Base-by-base conservation (phyloP, 768 basidiomycete genomes). In the Flagelloscypha sp. region DNA sequence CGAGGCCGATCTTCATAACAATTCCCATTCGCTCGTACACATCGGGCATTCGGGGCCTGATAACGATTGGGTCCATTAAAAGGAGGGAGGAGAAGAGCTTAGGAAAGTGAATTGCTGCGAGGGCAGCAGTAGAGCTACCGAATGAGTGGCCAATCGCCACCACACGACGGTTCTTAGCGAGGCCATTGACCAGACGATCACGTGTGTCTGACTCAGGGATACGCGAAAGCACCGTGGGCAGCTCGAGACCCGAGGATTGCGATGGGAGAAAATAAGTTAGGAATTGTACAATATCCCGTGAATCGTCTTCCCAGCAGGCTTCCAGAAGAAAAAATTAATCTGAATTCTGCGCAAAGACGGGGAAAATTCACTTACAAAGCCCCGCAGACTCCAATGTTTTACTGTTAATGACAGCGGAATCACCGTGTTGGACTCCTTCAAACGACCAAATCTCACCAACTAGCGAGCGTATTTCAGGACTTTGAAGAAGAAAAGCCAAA, bases 381-480 rank as follows among this genome's bases (percentile, higher is more conserved):
- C 23, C 76, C 72, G 1, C n/a, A n/a, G 65, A 65, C 23, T 75
- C 72, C 1, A 82, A 61, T 12, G 58, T 60, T 1, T 57, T 55
- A 57, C 55, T 63, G 41, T 95, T 97, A 24, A 93, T 35, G 9
- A 85, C 53, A 0, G 70, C 80, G n/a, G 87, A 68, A 41, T 93
- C 92, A 1, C 88, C 92, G 41, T 93, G 87, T 40, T 88, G 80
- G 3, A 80, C 69, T 5, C 84, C 73, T 45, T 95, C 92, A 68
- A 85, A 81, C 0, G 73, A 50, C 88, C 88, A 93, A 1, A 92
- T 65, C 74, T 62, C 85, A 65, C 54, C 90, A 44, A 62, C 62
- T n/a, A n/a, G n/a, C n/a, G n/a, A n/a, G n/a, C n/a, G n/a, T n/a
- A n/a, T n/a, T n/a, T n/a, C n/a, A n/a, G n/a, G n/a, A n/a, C n/a